A percentile compares a stretch with the other conserved stretches of the same genome.
Evolutionary conservation across 2,329 filamentous ascomycete species (phyloP).

Genomic region (Knoxdaviesia capensis): DNA sequence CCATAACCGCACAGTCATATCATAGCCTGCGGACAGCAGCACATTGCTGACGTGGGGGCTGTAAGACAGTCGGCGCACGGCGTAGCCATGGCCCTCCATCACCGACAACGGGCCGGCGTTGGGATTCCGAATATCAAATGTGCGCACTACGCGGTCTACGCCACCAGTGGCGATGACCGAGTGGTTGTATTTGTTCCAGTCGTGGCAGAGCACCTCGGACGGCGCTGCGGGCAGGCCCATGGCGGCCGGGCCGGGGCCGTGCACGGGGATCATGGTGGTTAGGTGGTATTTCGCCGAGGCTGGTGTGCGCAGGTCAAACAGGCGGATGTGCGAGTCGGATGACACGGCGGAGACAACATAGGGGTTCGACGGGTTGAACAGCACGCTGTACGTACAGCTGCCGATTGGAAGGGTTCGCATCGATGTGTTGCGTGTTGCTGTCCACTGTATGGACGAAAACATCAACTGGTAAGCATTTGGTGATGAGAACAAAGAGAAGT

Average conservation of each 20-base stretch:
- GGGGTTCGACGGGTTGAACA: conserved; percentile 76
- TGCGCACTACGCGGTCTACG: conserved; percentile 71
- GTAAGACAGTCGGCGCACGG: conserved; percentile 71
- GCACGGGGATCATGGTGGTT: conserved; percentile 63
- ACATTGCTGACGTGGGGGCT: conserved; percentile 84
- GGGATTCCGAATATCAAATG: conserved; percentile 73
- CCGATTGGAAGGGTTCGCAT: conserved; percentile 77
- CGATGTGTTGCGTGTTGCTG: conserved; percentile 53
- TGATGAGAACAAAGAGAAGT: not conserved
- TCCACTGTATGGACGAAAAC: conserved; percentile 39
- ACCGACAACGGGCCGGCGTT: conserved; percentile 50
- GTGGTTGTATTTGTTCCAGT: conserved; percentile 97
- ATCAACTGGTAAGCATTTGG: conserved; percentile 1
- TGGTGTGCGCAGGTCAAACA: conserved; percentile 84
- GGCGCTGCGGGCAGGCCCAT: conserved; percentile 27
- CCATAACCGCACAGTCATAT: conserved; percentile 95
- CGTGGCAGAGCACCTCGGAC: conserved; percentile 75
- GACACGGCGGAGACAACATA: conserved; percentile 72
- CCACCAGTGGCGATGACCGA: conserved; percentile 72
- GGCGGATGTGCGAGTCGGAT: conserved; percentile 69
- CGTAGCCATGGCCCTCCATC: conserved; percentile 77
- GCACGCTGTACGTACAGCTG: conserved; percentile 82
- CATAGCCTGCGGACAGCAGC: conserved; percentile 76
- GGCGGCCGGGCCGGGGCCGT: conserved; percentile 31
- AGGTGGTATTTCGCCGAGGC: conserved; percentile 76